Base-by-base conservation (phyloP, 2,329 filamentous ascomycete species). In the Claviceps spartinae region DNA sequence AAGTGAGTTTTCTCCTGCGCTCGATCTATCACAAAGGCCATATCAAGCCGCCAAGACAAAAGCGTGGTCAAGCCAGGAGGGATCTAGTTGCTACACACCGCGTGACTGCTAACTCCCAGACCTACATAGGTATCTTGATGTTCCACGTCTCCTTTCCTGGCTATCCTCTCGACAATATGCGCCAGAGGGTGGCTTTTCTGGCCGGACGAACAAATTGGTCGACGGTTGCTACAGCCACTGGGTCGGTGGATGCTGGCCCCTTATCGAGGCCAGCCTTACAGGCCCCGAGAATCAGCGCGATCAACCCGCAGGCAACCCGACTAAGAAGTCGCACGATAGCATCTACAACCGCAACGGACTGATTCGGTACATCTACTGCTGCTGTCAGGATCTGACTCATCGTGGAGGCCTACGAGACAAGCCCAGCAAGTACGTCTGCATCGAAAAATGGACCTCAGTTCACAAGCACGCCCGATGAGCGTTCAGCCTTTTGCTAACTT, bases 171-270 rank as follows among this genome's bases (percentile, higher is more conserved):
- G 89, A 54, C 93, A 98, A 67, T 86, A 91, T 65, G 82, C 83
- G 34, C 93, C 91, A 3, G 93, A 97, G 67, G 90, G 90, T 57
- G 93, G 93, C 38, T 90, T 95, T 63, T 86, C 88, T 42, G 93
- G 93, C 55, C 85, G 93, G 59, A 95, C 91, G 30, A 97, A 97
- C 75, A 98, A 98, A 71, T 77, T 98, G 36, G 93, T 97, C 36
- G 93, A 98, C 67, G 93, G 91, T 46, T 98, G 93, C 71, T 98
- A 98, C 72, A 95, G 88, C 65, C 91, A 96, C 69, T 98, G 93
- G 93, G 85, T 95, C 37, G 93, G 93, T 51, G 86, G 86, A 51
- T 97, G 90, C 71, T 98, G 90, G 88, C 85, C 91, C 46, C 70
- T 98, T 57, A 75, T 97, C 59, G 86, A 96, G 71, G 87, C 88